Percentiles rank a stretch among this genome's conserved stretches.
These are phyloP conservation scores for Synchytrium microbalum DNA, from an alignment of 371 early-diverging fungal species.

Conservation along the genomic window DNA sequence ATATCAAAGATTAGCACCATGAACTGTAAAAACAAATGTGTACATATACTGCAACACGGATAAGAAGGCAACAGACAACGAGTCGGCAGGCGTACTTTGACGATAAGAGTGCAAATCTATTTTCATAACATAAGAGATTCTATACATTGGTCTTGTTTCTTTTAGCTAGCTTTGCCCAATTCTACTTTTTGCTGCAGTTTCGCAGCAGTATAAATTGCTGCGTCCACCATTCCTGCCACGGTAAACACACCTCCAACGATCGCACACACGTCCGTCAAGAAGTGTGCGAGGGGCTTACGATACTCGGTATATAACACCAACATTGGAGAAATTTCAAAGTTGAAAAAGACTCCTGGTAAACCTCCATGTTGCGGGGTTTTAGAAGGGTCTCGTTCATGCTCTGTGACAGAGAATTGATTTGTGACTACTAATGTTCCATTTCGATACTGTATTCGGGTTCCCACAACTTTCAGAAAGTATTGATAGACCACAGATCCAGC, in stretches of 20 bases:
- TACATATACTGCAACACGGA: too few relatives aligned
- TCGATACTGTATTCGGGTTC: conserved; percentile 66
- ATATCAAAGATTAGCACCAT: too few relatives aligned
- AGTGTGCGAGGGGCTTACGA: conserved; percentile 71
- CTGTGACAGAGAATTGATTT: conserved; percentile 91
- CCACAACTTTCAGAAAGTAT: conserved; percentile 91
- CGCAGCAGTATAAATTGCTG: conserved; percentile 80
- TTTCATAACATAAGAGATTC: too few relatives aligned
- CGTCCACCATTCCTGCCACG: conserved; percentile 87
- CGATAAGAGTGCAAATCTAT: too few relatives aligned
- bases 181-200: conserved; percentile 73
- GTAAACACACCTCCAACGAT: conserved; percentile 94
- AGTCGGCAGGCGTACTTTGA: too few relatives aligned
- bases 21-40: too few relatives aligned
- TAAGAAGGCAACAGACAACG: too few relatives aligned
- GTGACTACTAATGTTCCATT: conserved; percentile 59
- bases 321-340: conserved; percentile 96
- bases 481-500: conserved; percentile 56
- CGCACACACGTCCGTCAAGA: conserved; percentile 85
- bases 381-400: conserved; percentile 53
- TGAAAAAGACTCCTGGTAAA: conserved; percentile 83
- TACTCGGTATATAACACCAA: conserved; percentile 78
- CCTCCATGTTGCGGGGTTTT: conserved; percentile 8
- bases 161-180: conserved; percentile 60
- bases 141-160: too few relatives aligned